These are phyloP conservation scores for Nakazawaea ishiwadae DNA, from an alignment of 805 yeast genomes.

Conservation along the genomic window DNA sequence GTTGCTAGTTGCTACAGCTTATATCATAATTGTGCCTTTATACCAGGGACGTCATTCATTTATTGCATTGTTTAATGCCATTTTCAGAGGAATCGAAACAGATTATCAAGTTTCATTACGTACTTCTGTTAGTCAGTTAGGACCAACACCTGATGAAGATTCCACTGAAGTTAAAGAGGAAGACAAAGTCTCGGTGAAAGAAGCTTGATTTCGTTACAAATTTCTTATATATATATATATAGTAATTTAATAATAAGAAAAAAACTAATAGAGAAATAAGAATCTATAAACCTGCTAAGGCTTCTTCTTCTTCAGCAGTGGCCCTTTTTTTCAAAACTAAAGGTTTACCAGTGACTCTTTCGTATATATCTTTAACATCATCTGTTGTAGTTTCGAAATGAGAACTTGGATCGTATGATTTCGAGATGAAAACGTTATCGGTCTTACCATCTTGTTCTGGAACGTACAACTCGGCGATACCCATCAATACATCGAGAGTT, in stretches of 20 bases:
- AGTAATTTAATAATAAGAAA: neutral
- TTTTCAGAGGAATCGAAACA: conserved; percentile 8
- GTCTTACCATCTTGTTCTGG: conserved; percentile 79
- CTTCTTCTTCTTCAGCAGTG: conserved; percentile 59
- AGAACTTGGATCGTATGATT: conserved; percentile 88
- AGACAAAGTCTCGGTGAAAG: neutral
- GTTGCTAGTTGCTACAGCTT: conserved; percentile 29
- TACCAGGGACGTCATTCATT: conserved; percentile 27
- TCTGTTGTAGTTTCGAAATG: conserved; percentile 96
- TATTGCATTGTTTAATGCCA: conserved; percentile 3
- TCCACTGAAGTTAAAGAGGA: neutral
- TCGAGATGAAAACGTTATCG: conserved; percentile 77
- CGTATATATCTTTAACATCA: conserved; percentile 91
- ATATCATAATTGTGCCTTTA: conserved; percentile 32
- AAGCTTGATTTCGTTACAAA: neutral
- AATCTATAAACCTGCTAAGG: conserved; percentile 28
- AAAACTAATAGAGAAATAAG: neutral
- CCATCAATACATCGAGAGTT: conserved; percentile 82
- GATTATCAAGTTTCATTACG: conserved; percentile 9
- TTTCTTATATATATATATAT: neutral
- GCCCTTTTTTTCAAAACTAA: conserved; percentile 78
- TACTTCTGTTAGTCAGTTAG: conserved; percentile 1
- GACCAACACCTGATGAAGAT: neutral
- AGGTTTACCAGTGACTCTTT: conserved; percentile 89
- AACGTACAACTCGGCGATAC: conserved; percentile 85